Percentiles rank a stretch among this genome's conserved stretches.
phyloP scores from a whole-genome alignment of 495 filamentous ascomycete species.

The Aspergillus homomorphus region DNA sequence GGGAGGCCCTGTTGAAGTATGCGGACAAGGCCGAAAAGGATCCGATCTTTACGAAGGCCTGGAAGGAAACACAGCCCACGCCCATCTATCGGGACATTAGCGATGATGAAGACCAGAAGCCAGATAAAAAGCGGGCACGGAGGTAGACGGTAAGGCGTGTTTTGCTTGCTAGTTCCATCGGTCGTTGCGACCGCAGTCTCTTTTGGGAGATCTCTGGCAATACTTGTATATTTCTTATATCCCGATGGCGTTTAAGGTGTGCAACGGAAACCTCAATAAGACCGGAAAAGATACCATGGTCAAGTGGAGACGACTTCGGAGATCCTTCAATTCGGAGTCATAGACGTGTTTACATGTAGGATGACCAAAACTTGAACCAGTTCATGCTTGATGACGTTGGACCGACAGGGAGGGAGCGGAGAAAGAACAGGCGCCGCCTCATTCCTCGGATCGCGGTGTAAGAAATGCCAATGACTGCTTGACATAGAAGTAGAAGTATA shows the following conservation, averaged over 20 bases:
- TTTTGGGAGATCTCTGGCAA: background rate
- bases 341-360: background rate
- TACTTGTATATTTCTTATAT: too few species aligned
- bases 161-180: background rate
- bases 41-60: constrained; percentile 89
- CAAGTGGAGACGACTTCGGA: too few species aligned
- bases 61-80: constrained; percentile 87
- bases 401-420: background rate
- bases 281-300: too few species aligned
- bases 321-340: background rate
- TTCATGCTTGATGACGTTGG: constrained; percentile 17
- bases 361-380: too few species aligned
- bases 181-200: background rate
- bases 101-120: constrained; percentile 75
- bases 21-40: constrained; percentile 91
- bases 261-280: too few species aligned
- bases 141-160: constrained; percentile 19
- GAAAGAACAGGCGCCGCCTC: background rate
- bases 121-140: constrained; percentile 65
- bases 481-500: background rate
- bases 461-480: background rate
- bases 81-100: constrained; percentile 91
- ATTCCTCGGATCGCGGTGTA: constrained; percentile 4
- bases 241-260: background rate
- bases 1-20: constrained; percentile 92